Base-by-base conservation (phyloP, 139 green algal species). In the Raphidocelis subcapitata region DNA sequence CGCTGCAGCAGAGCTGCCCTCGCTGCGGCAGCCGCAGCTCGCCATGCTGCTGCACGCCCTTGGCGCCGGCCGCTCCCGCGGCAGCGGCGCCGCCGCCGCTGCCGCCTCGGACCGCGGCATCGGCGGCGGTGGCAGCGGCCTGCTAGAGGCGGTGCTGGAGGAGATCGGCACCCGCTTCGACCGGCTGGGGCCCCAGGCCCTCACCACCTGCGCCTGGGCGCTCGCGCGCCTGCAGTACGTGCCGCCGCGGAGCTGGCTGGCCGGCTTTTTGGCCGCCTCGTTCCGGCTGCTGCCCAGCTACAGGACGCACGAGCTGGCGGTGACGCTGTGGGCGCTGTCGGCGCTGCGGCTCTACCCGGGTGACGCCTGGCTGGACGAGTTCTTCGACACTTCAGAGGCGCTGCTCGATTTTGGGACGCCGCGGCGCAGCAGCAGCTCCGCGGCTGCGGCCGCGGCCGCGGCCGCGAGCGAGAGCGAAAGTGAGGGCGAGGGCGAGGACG, bases 321-420 rank as follows among this genome's bases (percentile, higher is more conserved):
- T 67, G 5, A 44, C 37, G 33, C 54, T 67, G 57, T 82, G 77
- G 77, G 67, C 64, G 1, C 36, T 82, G 31, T 49, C 52, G 3
- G 18, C n/a, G 26, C 32, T 75, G 56, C 12, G 44, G n/a, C 37
- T 76, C 29, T 37, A 69, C 31, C 77, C 77, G 2, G 20, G 51
- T 12, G 77, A 82, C 26, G 23, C 36, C 0, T 82, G 77, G 77
- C 71, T 82, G 66, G 65, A 55, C 14, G 77, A 73, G 46, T 73
- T 79, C 65, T 73, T 82, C 55, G 66, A 72, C 47, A 23, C 46
- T 4, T 47, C 51, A 56, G 69, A 75, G 41, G 69, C 69, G 3
- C 54, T 60, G 10, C 57, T 49, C 8, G 41, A 49, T n/a, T n/a
- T n/a, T n/a, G n/a, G n/a, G n/a, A n/a, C n/a, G n/a, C n/a, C n/a